phyloP scores from a whole-genome alignment of 306 rosid genomes.

The Alnus glutinosa region DNA sequence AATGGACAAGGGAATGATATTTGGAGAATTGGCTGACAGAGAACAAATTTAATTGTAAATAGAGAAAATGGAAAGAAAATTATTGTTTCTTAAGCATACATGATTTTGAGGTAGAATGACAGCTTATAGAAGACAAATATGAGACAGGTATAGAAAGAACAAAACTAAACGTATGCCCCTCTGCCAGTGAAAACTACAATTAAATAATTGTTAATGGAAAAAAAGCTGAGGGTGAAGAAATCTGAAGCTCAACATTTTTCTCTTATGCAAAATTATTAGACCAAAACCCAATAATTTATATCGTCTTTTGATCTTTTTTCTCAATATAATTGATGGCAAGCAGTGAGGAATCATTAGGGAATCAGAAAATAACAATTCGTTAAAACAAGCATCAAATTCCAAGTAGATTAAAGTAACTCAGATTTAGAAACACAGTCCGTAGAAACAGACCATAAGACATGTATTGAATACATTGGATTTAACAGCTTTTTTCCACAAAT shows the following conservation, averaged over 20 bases:
- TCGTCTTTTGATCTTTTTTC: background rate
- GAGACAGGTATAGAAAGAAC: background rate
- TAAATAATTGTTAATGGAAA: background rate
- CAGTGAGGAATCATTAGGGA: background rate
- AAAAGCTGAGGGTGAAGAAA: background rate
- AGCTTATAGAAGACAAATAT: background rate
- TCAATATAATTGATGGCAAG: background rate
- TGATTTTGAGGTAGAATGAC: background rate
- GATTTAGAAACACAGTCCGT: background rate
- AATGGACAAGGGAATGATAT: background rate
- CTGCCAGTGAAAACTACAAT: background rate
- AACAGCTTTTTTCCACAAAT: background rate
- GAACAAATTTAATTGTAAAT: background rate
- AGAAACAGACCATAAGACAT: background rate
- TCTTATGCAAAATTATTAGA: background rate
- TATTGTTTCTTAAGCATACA: background rate
- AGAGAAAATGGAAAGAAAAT: background rate
- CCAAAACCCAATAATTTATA: background rate
- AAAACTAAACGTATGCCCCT: background rate
- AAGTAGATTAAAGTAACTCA: background rate
- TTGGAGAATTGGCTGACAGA: background rate
- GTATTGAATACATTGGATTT: background rate
- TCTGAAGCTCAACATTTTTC: background rate
- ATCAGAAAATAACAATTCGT: background rate
- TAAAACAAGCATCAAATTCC: background rate